Evolutionary conservation across 2,329 filamentous ascomycete species (phyloP), one percentile per base, ranked within the genome.

Genomic region (Scolecobasidium constrictum): DNA sequence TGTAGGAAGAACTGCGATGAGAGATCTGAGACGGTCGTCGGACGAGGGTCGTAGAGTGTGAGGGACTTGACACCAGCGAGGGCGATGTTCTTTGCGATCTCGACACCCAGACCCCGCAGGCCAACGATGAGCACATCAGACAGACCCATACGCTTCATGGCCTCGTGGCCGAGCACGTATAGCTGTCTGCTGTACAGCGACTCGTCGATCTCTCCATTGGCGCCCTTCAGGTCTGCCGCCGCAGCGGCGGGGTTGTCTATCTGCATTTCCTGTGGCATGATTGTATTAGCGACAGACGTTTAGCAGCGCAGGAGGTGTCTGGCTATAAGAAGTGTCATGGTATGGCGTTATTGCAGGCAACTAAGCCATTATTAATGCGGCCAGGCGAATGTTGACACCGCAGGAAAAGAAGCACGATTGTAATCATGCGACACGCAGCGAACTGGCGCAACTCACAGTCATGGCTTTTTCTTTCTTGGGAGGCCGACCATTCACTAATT

Each of bases 61-160:
- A 98, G 69, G 58, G 88, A 95, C 74, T 98, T 98, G 66, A 98
- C 92, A 61, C 92, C 92, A 54, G 92, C 92, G 53, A 98, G 81
- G 47, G 92, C 92, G 57, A 98, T 86, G 58, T 98, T 98, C 75
- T 98, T 98, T 57, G 92, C 90, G 55, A 98, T 92, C 67, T 98
- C 92, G 44, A 95, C 90, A 69, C 92, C 92, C 33, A 98, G 76
- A 40, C 92, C 92, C 63, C 92, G 90, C 52, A 96, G 71, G 50
- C 92, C 92, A 48, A 90, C 83, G 44, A 98, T 74, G 42, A 98
- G 83, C 47, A 98, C 77, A 59, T 96, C 93, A 43, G 92, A 96
- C 48, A 87, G 85, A 57, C 88, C 78, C 92, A 98, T 98, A 57
- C 92, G 87, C 74, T 94, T 96, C 92, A 98, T 98, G 51, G 92